phyloP scores from a whole-genome alignment of 352 stramenopile species.

The Phytophthora pini region DNA sequence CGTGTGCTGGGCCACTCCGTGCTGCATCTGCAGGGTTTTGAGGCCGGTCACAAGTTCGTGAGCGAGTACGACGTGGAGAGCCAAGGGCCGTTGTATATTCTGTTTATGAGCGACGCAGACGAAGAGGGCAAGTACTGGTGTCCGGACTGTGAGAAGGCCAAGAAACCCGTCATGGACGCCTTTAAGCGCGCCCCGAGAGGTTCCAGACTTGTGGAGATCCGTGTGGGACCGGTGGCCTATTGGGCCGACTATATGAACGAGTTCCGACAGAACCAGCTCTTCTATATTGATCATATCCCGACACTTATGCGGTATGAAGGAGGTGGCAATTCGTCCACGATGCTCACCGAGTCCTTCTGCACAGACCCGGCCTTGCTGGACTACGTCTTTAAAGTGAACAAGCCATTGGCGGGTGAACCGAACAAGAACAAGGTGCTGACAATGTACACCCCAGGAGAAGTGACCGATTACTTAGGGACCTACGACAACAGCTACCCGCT shows the following conservation, averaged over 20 bases:
- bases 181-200: slow-evolving; percentile 70
- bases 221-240: slow-evolving; percentile 55
- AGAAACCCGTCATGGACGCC: slow-evolving; percentile 74
- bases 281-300: slow-evolving; percentile 84
- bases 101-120: slow-evolving; percentile 81
- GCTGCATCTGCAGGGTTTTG: slow-evolving; percentile 75
- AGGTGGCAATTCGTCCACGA: slow-evolving; percentile 70
- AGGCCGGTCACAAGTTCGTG: slow-evolving; percentile 79
- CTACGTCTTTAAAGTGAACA: slow-evolving; percentile 68
- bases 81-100: slow-evolving; percentile 71
- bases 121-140: slow-evolving; percentile 83
- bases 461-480: slow-evolving; percentile 60
- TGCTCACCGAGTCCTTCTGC: slow-evolving; percentile 78
- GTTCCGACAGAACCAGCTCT: slow-evolving; percentile 83
- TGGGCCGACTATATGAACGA: slow-evolving; percentile 83
- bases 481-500: slow-evolving; percentile 81
- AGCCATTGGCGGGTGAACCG: slow-evolving; percentile 45
- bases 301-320: slow-evolving; percentile 81
- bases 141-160: slow-evolving; percentile 72
- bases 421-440: slow-evolving; percentile 73
- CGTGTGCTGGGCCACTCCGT: slow-evolving; percentile 67
- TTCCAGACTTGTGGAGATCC: slow-evolving; percentile 78
- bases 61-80: slow-evolving; percentile 73
- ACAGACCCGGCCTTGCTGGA: slow-evolving; percentile 70
- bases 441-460: slow-evolving; percentile 46